Conservation (phyloP, 257 asterid genomes). For the Solanum paucissectum region DNA sequence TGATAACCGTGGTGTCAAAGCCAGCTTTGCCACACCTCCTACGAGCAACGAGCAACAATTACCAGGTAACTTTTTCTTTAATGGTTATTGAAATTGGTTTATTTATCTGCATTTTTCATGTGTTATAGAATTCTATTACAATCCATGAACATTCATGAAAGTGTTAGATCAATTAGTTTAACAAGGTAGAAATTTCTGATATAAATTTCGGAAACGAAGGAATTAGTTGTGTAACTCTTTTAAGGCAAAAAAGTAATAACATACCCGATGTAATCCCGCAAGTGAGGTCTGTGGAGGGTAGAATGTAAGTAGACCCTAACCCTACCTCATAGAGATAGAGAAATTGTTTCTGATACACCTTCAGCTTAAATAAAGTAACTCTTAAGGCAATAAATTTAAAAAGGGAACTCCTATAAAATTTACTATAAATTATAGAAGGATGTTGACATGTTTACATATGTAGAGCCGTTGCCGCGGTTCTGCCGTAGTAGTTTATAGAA, state of each 20-base stretch:
- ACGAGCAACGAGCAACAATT: no score
- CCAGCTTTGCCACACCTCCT: no score
- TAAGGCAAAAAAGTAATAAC: not conserved
- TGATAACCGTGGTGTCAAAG: no score
- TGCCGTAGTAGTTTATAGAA: not conserved
- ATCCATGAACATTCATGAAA: not conserved
- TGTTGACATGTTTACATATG: not conserved
- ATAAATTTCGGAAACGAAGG: not conserved
- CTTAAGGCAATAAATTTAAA: not conserved
- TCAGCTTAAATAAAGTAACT: not conserved
- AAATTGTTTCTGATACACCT: no score
- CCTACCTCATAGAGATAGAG: no score
- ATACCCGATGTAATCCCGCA: not conserved
- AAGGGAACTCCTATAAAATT: no score
- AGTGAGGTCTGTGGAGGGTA: not conserved
- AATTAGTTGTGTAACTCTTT: not conserved
- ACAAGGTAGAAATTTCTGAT: not conserved
- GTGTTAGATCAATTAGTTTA: not conserved
- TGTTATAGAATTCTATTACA: not conserved
- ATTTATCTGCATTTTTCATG: not conserved
- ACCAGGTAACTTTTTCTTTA: not conserved
- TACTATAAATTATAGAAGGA: no score
- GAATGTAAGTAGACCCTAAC: not conserved
- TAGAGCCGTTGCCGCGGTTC: not conserved
- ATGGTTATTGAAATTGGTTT: not conserved